Base-by-base conservation (phyloP, 805 yeast species). In the Yarrowia phangngaensis region DNA sequence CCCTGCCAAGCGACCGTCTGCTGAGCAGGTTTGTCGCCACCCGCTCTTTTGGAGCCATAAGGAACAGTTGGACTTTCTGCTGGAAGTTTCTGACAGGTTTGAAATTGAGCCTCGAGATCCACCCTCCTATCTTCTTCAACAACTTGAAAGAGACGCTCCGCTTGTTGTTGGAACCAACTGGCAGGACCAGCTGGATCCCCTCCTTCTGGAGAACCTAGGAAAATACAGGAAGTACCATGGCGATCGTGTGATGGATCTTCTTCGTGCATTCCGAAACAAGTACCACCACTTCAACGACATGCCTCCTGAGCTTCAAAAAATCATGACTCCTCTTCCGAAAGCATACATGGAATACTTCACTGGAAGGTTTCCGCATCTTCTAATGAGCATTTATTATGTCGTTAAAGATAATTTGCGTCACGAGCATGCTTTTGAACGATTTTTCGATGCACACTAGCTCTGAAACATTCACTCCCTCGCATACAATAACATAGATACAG, bases 271-370 rank as follows among this genome's bases (percentile, higher is more conserved):
- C 56, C 73, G 99, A 58, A 92, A 92, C 68, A 92, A 92, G 64
- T 82, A 86, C 60, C 97, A 92, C 64, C 99, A 92, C 64, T 90
- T 75, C 64, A 87, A 87, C 66, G 98, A 92, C 63, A 67, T 89
- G 60, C 95, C 96, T 1, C 72, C 67, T 8, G 75, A 70, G 11
- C 70, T 92, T 51, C 79, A 77, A 46, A 62, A 60, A 12, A 71
- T 76, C 41, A 82, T 92, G 77, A 82, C 86, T 14, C 82, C 90
- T 0, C 66, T 87, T 20, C 96, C 97, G 0, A 78, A 78, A 41
- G 96, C 95, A 0, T 92, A 85, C 61, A 84, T 86, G 64, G 64
- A 69, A 33, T 92, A 84, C 62, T 92, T 87, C 65, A 77, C 78
- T 34, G 59, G 63, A 20, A 75, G 79, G 60, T 92, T 90, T 61